phyloP scores from a whole-genome alignment of 768 basidiomycete genomes.

The Podaxis sp. region DNA sequence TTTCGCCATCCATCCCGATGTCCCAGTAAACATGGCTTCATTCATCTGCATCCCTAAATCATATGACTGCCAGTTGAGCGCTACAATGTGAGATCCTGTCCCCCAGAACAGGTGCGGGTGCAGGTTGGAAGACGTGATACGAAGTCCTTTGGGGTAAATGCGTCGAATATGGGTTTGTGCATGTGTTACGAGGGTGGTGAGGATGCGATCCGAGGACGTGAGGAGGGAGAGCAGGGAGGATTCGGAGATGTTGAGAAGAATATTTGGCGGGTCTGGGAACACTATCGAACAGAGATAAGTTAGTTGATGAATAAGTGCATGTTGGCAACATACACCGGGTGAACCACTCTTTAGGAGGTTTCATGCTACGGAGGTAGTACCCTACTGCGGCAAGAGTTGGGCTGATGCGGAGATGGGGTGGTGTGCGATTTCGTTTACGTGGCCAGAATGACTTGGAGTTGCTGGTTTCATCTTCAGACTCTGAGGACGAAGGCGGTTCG shows the following conservation, averaged over 20 bases:
- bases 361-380: constrained; percentile 59
- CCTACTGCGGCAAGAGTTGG: constrained; percentile 44
- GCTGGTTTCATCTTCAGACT: constrained; percentile 1
- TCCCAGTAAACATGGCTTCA: constrained; percentile 58
- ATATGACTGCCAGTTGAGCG: constrained; percentile 62
- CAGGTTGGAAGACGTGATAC: constrained; percentile 52
- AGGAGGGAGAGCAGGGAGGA: constrained; percentile 34
- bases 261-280: constrained; percentile 37
- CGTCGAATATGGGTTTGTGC: constrained; percentile 43
- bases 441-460: constrained; percentile 9
- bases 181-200: constrained; percentile 36
- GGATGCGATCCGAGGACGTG: constrained; percentile 5
- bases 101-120: constrained; percentile 51
- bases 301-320: not conserved
- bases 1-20: constrained; percentile 44
- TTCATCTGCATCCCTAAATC: constrained; percentile 56
- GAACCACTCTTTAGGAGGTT: constrained; percentile 51
- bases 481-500: constrained; percentile 6
- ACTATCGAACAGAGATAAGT: constrained; percentile 19
- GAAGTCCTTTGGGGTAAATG: constrained; percentile 54
- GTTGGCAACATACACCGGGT: constrained; percentile 25
- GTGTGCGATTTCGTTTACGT: not conserved
- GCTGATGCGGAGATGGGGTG: constrained; percentile 3
- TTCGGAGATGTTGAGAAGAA: constrained; percentile 63
- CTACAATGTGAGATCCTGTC: constrained; percentile 51